Conservation (phyloP, 1,139 yeast species). For the Petasospora fabianii region DNA sequence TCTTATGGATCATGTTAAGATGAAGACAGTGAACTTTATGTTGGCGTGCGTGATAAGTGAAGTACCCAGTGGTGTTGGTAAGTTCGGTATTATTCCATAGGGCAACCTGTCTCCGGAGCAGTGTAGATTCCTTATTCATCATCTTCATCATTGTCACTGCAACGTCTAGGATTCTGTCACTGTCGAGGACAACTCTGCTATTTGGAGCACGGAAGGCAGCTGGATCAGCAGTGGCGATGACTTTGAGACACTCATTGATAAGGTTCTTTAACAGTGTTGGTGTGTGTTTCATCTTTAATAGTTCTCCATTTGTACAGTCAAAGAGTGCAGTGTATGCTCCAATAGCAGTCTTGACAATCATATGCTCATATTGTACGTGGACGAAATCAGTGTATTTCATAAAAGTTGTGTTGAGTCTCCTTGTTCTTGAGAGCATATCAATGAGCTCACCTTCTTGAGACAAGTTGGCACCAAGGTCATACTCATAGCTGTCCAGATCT, state of each 20-base stretch:
- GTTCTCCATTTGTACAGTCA: conserved; percentile 65
- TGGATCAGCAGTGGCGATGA: conserved; percentile 40
- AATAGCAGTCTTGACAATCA: conserved; percentile 68
- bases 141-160: conserved; percentile 33
- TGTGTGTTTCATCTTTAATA: conserved; percentile 39
- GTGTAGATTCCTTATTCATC: conserved; percentile 52
- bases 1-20: conserved; percentile 13
- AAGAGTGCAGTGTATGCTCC: conserved; percentile 70
- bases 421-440: conserved; percentile 31
- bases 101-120: conserved; percentile 65
- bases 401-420: conserved; percentile 36
- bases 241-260: conserved; percentile 44
- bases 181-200: neutral
- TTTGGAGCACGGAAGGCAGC: neutral
- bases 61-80: conserved; percentile 63
- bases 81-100: conserved; percentile 56
- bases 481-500: conserved; percentile 19
- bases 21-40: conserved; percentile 24
- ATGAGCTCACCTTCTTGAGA: conserved; percentile 33
- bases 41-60: conserved; percentile 46
- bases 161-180: neutral
- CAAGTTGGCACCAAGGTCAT: conserved; percentile 13
- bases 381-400: conserved; percentile 46
- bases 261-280: conserved; percentile 36
- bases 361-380: conserved; percentile 60